A percentile compares a stretch with the other conserved stretches of the same genome.
Evolutionary conservation across 1,284 basidiomycete species (phyloP).

Genomic region (Rhodofomes roseus): DNA sequence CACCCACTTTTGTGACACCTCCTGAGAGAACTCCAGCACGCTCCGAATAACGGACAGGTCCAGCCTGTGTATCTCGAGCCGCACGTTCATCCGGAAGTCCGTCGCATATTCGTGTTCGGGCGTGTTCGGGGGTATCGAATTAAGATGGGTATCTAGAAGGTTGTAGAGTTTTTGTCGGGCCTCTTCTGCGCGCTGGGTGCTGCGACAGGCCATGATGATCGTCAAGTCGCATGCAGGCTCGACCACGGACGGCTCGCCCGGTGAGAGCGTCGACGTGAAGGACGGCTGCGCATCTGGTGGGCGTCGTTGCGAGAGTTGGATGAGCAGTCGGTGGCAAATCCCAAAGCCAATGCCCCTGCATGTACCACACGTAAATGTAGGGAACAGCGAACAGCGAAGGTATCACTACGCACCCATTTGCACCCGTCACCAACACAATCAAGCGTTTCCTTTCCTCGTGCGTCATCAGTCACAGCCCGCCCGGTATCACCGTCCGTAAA

Average conservation of each 20-base stretch:
- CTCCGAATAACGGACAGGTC: conserved; percentile 67
- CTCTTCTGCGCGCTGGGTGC: conserved; percentile 54
- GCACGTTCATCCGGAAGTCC: conserved; percentile 58
- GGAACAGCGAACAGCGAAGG: neutral
- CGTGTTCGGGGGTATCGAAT: conserved; percentile 28
- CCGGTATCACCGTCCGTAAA: neutral
- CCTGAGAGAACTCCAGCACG: conserved; percentile 61
- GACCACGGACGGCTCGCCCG: conserved; percentile 29
- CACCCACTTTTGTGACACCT: conserved; percentile 53
- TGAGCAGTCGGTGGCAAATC: conserved; percentile 77
- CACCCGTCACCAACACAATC: conserved; percentile 65
- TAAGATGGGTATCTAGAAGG: conserved; percentile 53
- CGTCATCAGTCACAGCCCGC: neutral
- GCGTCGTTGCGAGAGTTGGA: conserved; percentile 53
- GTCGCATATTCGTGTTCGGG: conserved; percentile 47
- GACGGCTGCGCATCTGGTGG: conserved; percentile 51
- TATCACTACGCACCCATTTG: conserved; percentile 52
- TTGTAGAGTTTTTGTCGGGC: conserved; percentile 54
- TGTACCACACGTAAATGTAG: neutral
- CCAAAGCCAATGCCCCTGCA: conserved; percentile 82
- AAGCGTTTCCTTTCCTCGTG: conserved; percentile 20
- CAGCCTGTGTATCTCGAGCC: conserved; percentile 57
- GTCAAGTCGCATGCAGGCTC: conserved; percentile 43
- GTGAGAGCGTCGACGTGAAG: conserved; percentile 20
- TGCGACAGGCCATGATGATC: conserved; percentile 83